A percentile compares a stretch with the other conserved stretches of the same genome.
Evolutionary conservation across 768 basidiomycete species (phyloP).

Genomic region (Lactarius deliciosus): DNA sequence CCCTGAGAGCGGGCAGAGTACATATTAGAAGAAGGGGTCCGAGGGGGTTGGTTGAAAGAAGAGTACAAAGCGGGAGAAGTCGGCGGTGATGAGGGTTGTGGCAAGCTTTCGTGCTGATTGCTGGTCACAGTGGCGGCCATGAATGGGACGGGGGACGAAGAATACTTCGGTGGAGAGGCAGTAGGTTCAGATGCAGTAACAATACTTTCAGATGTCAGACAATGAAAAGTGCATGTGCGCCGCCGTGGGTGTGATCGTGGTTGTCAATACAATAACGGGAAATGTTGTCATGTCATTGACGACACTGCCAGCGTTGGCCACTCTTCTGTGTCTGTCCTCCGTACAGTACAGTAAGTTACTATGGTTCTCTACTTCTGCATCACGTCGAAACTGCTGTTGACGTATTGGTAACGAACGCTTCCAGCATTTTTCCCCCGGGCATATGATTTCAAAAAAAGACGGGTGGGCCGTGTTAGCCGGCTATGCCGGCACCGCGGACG

Average conservation of each 20-base stretch:
- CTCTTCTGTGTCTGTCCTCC: background rate
- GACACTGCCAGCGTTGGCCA: background rate
- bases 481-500: background rate
- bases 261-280: background rate
- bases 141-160: background rate
- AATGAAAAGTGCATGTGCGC: background rate
- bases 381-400: background rate
- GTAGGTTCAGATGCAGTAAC: background rate
- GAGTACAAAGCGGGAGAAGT: constrained; percentile 41
- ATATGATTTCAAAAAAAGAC: background rate
- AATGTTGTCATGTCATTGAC: constrained; percentile 1
- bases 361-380: background rate
- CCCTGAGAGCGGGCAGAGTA: constrained; percentile 43
- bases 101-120: constrained; percentile 37
- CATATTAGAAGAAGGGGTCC: constrained; percentile 38
- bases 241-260: background rate
- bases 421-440: background rate
- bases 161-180: background rate
- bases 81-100: constrained; percentile 41
- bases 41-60: constrained; percentile 38
- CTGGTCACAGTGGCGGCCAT: constrained; percentile 33
- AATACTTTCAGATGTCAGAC: constrained; percentile 3
- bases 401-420: background rate
- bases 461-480: background rate
- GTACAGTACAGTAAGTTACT: background rate